phyloP scores from a whole-genome alignment of 2,329 filamentous ascomycete genomes.

The Didymella keratinophila region DNA sequence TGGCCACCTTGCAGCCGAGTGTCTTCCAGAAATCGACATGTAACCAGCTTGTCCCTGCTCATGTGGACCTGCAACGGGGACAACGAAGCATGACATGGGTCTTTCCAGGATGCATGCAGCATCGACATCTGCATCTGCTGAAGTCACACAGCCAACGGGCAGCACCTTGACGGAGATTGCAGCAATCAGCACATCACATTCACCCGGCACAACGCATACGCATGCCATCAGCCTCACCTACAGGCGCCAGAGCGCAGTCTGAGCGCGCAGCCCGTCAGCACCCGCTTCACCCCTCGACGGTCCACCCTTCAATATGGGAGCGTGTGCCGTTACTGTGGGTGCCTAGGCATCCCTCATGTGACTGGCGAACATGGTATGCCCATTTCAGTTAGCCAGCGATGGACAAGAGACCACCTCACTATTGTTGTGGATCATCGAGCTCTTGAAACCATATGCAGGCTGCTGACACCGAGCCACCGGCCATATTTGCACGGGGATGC shows the following conservation, averaged over 20 bases:
- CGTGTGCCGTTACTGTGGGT: slow-evolving; percentile 36
- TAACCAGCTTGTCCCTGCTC: slow-evolving; percentile 30
- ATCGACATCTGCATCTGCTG: slow-evolving; percentile 34
- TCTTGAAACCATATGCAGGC: slow-evolving; percentile 44
- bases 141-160: slow-evolving; percentile 44
- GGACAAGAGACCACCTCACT: slow-evolving; percentile 35
- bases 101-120: slow-evolving; percentile 35
- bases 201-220: slow-evolving; percentile 25
- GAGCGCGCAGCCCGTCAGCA: slow-evolving; percentile 32
- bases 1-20: slow-evolving; percentile 36
- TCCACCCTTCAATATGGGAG: slow-evolving; percentile 34
- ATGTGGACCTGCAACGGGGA: slow-evolving; percentile 31
- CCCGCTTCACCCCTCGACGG: slow-evolving; percentile 22
- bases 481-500: slow-evolving; percentile 24
- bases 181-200: slow-evolving; percentile 38
- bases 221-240: slow-evolving; percentile 37
- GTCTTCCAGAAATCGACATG: slow-evolving; percentile 48
- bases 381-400: slow-evolving; percentile 35
- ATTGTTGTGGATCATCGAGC: slow-evolving; percentile 30
- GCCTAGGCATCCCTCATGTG: slow-evolving; percentile 28
- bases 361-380: slow-evolving; percentile 25
- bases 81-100: slow-evolving; percentile 31
- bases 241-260: slow-evolving; percentile 18
- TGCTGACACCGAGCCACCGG: slow-evolving; percentile 36
- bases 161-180: slow-evolving; percentile 44